Conservation (phyloP, 768 basidiomycete species). For the Sutorius australiensis region DNA sequence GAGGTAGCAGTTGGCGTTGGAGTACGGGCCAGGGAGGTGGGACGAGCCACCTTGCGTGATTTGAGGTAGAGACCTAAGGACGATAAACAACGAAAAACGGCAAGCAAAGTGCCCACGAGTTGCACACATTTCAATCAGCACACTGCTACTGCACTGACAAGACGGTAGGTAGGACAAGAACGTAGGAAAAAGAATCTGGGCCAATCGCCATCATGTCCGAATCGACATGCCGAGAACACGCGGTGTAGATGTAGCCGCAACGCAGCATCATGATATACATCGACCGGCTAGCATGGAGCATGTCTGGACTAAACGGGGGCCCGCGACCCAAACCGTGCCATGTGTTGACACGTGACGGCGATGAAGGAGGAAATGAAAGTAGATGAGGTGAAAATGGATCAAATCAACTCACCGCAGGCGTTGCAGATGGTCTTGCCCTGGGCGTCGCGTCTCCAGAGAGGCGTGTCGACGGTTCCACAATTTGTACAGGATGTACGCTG, state of each 20-base stretch:
- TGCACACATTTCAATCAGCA: conserved; percentile 40
- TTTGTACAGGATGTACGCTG: conserved; percentile 56
- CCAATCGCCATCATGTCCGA: conserved; percentile 36
- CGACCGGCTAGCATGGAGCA: conserved; percentile 27
- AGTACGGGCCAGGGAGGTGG: conserved; percentile 50
- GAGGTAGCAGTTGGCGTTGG: conserved; percentile 34
- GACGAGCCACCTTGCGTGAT: conserved; percentile 72
- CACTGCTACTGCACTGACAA: conserved; percentile 34
- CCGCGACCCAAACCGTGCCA: conserved; percentile 33
- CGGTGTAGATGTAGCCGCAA: conserved; percentile 30
- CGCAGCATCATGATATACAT: conserved; percentile 34
- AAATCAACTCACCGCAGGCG: conserved; percentile 72
- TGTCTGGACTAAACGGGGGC: conserved; percentile 27
- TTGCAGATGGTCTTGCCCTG: conserved; percentile 86
- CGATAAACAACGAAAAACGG: conserved; percentile 33
- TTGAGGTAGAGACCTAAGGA: conserved; percentile 79
- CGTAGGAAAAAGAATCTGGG: conserved; percentile 29
- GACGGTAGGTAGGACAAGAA: conserved; percentile 32
- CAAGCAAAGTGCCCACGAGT: conserved; percentile 36
- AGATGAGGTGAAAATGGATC: conserved; percentile 32
- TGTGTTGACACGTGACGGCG: conserved; percentile 38
- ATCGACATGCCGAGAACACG: conserved; percentile 35
- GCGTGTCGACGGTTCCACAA: conserved; percentile 74
- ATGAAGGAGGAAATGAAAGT: conserved; percentile 31
- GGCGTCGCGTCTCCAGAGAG: conserved; percentile 79